phyloP scores from a whole-genome alignment of 306 rosid genomes.

The Parietaria judaica region DNA sequence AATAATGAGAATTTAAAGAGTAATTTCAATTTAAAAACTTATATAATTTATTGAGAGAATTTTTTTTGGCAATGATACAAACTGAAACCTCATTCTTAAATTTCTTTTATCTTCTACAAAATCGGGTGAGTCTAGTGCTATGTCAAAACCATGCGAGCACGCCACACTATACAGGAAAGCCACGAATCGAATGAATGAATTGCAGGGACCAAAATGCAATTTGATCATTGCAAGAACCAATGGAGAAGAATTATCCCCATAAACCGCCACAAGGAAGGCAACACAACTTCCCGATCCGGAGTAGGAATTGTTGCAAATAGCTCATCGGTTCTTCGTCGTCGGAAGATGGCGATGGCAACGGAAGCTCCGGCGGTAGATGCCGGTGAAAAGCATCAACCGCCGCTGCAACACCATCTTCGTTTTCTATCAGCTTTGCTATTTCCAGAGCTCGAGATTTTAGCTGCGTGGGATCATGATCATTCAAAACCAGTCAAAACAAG shows the following conservation, averaged over 20 bases:
- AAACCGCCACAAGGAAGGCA: slow-evolving; percentile 57
- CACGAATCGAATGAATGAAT: slow-evolving; percentile 49
- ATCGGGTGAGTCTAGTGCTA: neutral
- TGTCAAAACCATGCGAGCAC: neutral
- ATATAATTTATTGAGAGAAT: neutral
- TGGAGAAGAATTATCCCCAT: slow-evolving; percentile 22
- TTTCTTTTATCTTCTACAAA: neutral
- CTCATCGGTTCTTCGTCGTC: slow-evolving; percentile 36
- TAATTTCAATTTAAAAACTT: too few species aligned
- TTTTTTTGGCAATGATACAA: neutral
- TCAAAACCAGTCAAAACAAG: slow-evolving; percentile 7
- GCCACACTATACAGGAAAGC: slow-evolving; percentile 14
- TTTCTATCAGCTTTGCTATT: slow-evolving; percentile 67
- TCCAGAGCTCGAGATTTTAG: slow-evolving; percentile 64
- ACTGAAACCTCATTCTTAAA: neutral
- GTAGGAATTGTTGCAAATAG: slow-evolving; percentile 58
- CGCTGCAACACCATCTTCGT: slow-evolving; percentile 87
- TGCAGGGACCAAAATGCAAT: slow-evolving; percentile 20
- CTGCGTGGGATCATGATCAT: slow-evolving; percentile 28
- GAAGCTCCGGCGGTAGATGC: slow-evolving; percentile 71
- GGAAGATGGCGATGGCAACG: slow-evolving; percentile 43
- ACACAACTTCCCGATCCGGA: slow-evolving; percentile 50
- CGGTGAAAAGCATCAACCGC: slow-evolving; percentile 90
- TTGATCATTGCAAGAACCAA: slow-evolving; percentile 6
- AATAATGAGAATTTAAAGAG: too few species aligned